Percentiles rank a stretch among this genome's conserved stretches.
These are phyloP conservation scores for Trichoderma koningii DNA, from an alignment of 2,329 filamentous ascomycete genomes.

Conservation along the genomic window DNA sequence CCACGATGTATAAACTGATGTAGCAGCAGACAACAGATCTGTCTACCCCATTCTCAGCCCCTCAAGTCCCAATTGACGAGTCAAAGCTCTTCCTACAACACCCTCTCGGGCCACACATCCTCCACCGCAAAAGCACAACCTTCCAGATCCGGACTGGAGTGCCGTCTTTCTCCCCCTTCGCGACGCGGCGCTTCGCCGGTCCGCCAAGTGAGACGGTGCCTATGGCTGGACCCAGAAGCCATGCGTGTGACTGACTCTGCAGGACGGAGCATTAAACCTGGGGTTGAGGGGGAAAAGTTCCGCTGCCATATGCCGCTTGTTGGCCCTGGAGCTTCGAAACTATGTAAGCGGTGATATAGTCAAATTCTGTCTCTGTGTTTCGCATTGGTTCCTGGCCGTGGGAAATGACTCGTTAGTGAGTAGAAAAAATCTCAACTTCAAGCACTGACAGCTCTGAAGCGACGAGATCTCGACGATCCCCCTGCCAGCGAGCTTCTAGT, in stretches of 20 bases:
- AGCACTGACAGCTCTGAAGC: background rate
- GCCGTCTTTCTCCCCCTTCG: background rate
- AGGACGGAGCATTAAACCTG: constrained; percentile 9
- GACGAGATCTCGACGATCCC: background rate
- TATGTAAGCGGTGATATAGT: background rate
- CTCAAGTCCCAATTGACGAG: constrained; percentile 10
- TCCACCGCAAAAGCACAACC: constrained; percentile 19
- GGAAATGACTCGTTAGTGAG: background rate
- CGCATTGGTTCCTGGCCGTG: background rate
- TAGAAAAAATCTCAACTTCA: too few relatives aligned
- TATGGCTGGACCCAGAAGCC: constrained; percentile 2
- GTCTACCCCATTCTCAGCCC: background rate
- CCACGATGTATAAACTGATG: constrained; percentile 6
- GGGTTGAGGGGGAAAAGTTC: background rate
- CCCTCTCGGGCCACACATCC: background rate
- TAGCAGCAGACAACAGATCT: constrained; percentile 10
- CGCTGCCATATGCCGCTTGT: background rate
- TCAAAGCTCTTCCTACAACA: background rate
- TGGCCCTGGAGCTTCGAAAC: background rate
- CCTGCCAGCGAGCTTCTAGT: background rate
- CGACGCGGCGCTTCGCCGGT: constrained; percentile 18
- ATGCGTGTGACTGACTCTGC: constrained; percentile 7
- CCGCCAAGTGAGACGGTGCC: constrained; percentile 17
- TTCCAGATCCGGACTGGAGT: constrained; percentile 24
- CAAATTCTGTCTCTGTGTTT: too few relatives aligned